Percentiles rank a stretch among this genome's conserved stretches.
phyloP scores from a whole-genome alignment of 2,329 filamentous ascomycete species.

The Fusarium coffeatum region DNA sequence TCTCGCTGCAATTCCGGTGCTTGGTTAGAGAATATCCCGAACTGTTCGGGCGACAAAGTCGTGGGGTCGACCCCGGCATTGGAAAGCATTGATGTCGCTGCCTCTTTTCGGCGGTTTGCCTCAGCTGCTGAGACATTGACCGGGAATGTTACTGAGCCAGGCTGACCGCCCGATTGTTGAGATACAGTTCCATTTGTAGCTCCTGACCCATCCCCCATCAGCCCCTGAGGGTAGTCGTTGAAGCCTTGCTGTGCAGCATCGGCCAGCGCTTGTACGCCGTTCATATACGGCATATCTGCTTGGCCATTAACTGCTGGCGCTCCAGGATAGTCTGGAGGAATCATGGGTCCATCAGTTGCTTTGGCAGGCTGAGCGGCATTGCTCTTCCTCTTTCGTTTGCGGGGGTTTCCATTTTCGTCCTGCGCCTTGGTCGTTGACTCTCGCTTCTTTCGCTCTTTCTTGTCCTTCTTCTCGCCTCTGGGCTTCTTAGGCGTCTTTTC shows the following conservation, averaged over 20 bases:
- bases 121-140: conserved; percentile 58
- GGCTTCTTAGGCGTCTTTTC: conserved; percentile 46
- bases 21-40: conserved; percentile 70
- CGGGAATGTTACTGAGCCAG: conserved; percentile 36
- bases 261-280: conserved; percentile 9
- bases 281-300: conserved; percentile 12
- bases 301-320: conserved; percentile 11
- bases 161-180: conserved; percentile 17
- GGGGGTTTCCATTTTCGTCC: conserved; percentile 43
- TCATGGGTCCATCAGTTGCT: conserved; percentile 19
- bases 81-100: conserved; percentile 60
- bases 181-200: conserved; percentile 21
- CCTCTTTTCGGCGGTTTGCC: conserved; percentile 61
- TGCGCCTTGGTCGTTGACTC: conserved; percentile 40
- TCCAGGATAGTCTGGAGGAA: conserved; percentile 27
- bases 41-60: conserved; percentile 66
- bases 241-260: conserved; percentile 15
- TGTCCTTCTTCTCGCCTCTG: conserved; percentile 47
- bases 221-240: conserved; percentile 32
- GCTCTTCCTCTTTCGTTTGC: conserved; percentile 48
- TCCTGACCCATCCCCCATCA: conserved; percentile 21
- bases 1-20: conserved; percentile 65
- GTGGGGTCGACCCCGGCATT: conserved; percentile 63
- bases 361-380: conserved; percentile 34
- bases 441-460: conserved; percentile 42